A percentile compares a stretch with the other conserved stretches of the same genome.
These are phyloP conservation scores for Acorus calamus DNA, from an alignment of 106 monocot species.

Conservation along the genomic window DNA sequence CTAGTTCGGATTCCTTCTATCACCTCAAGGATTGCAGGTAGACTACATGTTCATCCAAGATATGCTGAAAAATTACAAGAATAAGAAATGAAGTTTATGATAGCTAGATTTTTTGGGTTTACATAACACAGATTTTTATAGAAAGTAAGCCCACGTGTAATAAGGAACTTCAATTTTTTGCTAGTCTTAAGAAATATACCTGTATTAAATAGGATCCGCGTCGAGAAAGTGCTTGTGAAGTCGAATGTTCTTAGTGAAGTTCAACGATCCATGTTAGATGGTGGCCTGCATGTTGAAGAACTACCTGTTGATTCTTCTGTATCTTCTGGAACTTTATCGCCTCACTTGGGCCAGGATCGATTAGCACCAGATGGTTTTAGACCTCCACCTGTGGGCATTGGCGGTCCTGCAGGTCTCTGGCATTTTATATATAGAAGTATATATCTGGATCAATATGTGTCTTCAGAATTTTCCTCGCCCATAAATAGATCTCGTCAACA, in stretches of 20 bases:
- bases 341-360: constrained; percentile 20
- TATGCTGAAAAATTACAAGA: no score
- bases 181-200: no score
- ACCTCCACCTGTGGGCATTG: constrained; percentile 23
- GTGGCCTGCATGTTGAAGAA: constrained; percentile 77
- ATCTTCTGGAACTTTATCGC: constrained; percentile 32
- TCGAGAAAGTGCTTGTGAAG: constrained; percentile 68
- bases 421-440: constrained; percentile 92
- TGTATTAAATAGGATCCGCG: constrained; percentile 38
- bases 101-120: no score
- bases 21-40: constrained; percentile 99
- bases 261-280: constrained; percentile 70
- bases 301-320: constrained; percentile 58
- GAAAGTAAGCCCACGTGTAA: no score
- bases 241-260: constrained; percentile 87
- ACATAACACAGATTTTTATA: no score
- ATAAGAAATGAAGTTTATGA: no score
- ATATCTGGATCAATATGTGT: constrained; percentile 83
- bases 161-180: no score
- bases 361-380: constrained; percentile 6
- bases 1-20: constrained; percentile 76
- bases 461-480: constrained; percentile 85
- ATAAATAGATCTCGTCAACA: constrained; percentile 65
- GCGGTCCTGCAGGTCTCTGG: constrained; percentile 88
- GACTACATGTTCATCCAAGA: background rate